These are phyloP conservation scores for Cladosporium oxysporum DNA, from an alignment of 2,329 filamentous ascomycete species.

Conservation along the genomic window DNA sequence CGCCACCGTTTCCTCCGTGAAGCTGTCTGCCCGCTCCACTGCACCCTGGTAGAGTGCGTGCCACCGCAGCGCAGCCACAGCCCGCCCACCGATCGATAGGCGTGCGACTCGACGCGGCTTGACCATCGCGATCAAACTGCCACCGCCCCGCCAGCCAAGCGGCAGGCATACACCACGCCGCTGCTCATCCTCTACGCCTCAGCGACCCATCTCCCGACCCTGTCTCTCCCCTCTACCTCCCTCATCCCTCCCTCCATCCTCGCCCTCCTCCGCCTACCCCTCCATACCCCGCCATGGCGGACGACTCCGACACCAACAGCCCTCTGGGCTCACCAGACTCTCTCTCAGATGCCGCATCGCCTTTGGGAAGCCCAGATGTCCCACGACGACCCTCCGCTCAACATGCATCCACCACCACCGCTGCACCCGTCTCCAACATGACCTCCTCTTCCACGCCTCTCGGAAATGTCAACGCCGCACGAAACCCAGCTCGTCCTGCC, in stretches of 20 bases:
- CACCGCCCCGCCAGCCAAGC: conserved; percentile 17
- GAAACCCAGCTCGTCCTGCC: conserved; percentile 48
- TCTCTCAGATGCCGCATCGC: conserved; percentile 22
- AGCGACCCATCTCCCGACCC: not conserved
- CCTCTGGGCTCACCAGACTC: conserved; percentile 20
- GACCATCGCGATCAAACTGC: conserved; percentile 17
- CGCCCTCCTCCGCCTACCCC: conserved; percentile 23
- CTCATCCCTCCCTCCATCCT: not conserved
- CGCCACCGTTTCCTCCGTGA: conserved; percentile 6
- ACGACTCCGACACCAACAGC: conserved; percentile 17
- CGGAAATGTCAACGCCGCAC: conserved; percentile 71
- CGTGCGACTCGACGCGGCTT: conserved; percentile 6
- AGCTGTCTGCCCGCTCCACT: conserved; percentile 6
- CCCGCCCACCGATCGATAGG: conserved; percentile 12
- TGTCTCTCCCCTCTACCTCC: not conserved
- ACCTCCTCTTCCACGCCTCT: conserved; percentile 81
- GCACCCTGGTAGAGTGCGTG: not conserved
- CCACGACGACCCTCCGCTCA: conserved; percentile 23
- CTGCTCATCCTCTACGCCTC: not conserved
- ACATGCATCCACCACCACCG: conserved; percentile 35
- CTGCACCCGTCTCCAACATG: conserved; percentile 52
- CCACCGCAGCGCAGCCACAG: not conserved
- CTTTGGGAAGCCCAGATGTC: conserved; percentile 16
- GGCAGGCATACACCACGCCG: conserved; percentile 11
- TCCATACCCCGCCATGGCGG: conserved; percentile 21